Evolutionary conservation across 139 green algal species (phyloP).

Genomic region (Zygnema circumcarinatum): DNA sequence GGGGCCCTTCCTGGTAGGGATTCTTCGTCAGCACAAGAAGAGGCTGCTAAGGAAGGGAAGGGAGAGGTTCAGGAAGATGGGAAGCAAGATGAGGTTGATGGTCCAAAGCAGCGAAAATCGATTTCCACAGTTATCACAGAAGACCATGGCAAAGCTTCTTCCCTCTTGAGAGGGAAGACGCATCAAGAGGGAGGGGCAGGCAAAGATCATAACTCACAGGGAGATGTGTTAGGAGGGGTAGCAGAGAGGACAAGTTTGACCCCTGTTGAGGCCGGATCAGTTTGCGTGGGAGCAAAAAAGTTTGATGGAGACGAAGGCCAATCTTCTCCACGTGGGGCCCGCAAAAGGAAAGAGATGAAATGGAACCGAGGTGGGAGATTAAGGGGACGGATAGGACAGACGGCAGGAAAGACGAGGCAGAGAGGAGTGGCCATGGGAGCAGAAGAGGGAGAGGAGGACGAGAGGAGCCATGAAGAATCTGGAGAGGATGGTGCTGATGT

Average conservation of each 20-base stretch:
- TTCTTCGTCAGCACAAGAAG: background rate
- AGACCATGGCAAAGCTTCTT: background rate
- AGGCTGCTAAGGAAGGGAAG: background rate
- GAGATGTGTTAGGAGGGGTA: background rate
- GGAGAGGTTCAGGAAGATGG: background rate
- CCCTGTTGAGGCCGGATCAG: background rate
- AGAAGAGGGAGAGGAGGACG: background rate
- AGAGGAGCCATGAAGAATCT: background rate
- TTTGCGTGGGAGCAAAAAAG: background rate
- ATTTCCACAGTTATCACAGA: background rate
- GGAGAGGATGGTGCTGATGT: background rate
- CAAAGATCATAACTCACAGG: no score
- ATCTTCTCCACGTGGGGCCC: background rate
- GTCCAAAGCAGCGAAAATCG: background rate
- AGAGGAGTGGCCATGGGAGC: constrained; percentile 6
- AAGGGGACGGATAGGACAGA: background rate
- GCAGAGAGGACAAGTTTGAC: background rate
- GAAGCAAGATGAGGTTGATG: background rate
- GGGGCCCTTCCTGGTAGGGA: background rate
- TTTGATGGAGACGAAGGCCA: background rate
- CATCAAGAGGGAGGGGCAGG: no score
- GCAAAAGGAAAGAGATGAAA: background rate
- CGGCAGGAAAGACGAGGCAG: background rate
- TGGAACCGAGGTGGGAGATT: background rate
- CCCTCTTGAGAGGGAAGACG: no score